Base-by-base conservation (phyloP, 805 yeast genomes). In the Kodamaea kakaduensis region DNA sequence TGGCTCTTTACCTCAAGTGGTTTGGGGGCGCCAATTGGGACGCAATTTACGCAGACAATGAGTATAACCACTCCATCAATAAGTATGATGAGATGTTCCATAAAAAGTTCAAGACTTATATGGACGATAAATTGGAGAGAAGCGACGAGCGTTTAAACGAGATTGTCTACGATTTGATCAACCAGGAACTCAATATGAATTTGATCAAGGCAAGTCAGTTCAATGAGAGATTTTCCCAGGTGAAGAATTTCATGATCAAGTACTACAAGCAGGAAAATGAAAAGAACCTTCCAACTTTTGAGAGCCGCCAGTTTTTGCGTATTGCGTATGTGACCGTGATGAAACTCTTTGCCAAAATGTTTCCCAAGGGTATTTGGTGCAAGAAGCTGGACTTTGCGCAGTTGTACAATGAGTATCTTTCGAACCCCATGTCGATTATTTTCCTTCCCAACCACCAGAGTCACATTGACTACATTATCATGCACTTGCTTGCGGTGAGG, bases 371-470 rank as follows among this genome's bases (percentile, higher is more conserved):
- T 1, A 55, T 67, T 12, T 67, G 70, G 69, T 54, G 57, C 30
- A 62, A 56, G 35, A 42, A 46, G 13, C 37, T 39, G 17, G 64
- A 67, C 39, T 50, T 66, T 27, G 43, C 52, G 25, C 20, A 40
- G 5, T 50, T 67, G 31, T 60, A 50, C 47, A 36, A 50, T 21
- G 46, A 56, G 24, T 66, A 64, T 44, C 41, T 61, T 40, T 46
- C 54, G 22, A 48, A 67, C 34, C 72, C 72, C 5, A 63, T 64
- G 70, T 62, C 71, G 3, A 58, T 67, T 27, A 59, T 77, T 30
- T 72, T 69, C 40, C 59, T 76, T 38, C 83, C 84, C 3, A 75
- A 78, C 45, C 84, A 77, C 54, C 75, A 75, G 50, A 72, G 80
- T 8, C 84, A 77, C 48, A 59, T 77, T 25, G 84, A 77, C 52